A percentile compares a stretch with the other conserved stretches of the same genome.
These are phyloP conservation scores for Trichoderma arundinaceum DNA, from an alignment of 2,329 filamentous ascomycete genomes.

Conservation along the genomic window DNA sequence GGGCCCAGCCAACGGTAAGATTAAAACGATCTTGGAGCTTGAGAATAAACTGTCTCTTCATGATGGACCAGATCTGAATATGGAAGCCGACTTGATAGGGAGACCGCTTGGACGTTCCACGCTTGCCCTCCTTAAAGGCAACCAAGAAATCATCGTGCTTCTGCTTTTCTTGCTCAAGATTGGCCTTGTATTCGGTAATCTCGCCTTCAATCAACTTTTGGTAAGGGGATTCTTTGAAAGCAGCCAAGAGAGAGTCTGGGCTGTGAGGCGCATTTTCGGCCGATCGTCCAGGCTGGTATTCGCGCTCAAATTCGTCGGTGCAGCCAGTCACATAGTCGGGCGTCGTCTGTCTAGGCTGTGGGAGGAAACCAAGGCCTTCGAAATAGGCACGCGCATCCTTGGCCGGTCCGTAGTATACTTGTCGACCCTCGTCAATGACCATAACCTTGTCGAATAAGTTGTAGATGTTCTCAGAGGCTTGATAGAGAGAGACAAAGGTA, in stretches of 20 bases:
- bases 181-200: slow-evolving; percentile 71
- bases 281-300: slow-evolving; percentile 72
- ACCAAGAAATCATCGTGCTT: slow-evolving; percentile 76
- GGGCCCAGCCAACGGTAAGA: slow-evolving; percentile 73
- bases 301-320: slow-evolving; percentile 82
- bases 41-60: slow-evolving; percentile 82
- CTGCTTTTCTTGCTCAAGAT: slow-evolving; percentile 67
- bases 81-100: slow-evolving; percentile 86
- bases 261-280: slow-evolving; percentile 70
- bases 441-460: slow-evolving; percentile 82
- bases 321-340: slow-evolving; percentile 83
- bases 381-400: slow-evolving; percentile 74
- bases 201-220: slow-evolving; percentile 64
- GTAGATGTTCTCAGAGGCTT: slow-evolving; percentile 83
- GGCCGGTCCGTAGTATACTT: slow-evolving; percentile 76
- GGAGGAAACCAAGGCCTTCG: slow-evolving; percentile 74
- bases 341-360: slow-evolving; percentile 77
- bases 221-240: slow-evolving; percentile 70
- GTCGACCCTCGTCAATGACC: slow-evolving; percentile 75
- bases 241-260: slow-evolving; percentile 68
- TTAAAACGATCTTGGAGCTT: slow-evolving; percentile 86
- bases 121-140: slow-evolving; percentile 79
- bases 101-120: slow-evolving; percentile 73
- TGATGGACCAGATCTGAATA: slow-evolving; percentile 79
- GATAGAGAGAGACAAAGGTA: slow-evolving; percentile 85